Base-by-base conservation (phyloP, 2,329 filamentous ascomycete genomes). In the Keithomyces neogunnii region DNA sequence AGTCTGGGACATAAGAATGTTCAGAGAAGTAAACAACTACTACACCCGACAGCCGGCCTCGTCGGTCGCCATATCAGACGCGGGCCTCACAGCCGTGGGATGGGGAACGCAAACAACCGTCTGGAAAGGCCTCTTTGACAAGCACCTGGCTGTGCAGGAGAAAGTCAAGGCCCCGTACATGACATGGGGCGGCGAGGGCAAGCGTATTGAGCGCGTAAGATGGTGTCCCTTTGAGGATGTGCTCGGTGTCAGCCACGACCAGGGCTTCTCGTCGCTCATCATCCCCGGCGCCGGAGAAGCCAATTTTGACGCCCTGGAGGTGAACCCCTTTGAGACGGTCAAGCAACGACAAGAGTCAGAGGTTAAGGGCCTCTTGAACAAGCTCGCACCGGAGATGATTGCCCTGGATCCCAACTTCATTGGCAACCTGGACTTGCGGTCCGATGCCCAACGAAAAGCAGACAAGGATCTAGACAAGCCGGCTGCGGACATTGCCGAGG, bases 221-320 rank as follows among this genome's bases (percentile, higher is more conserved):
- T 99, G 92, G 88, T 99, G 93, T 65, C 93, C 93, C 0, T 96
- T 88, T 56, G 93, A 99, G 67, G 93, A 99, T 73, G 75, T 96
- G 1, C 80, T 99, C 2, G 93, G 92, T 11, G 78, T 96, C 29
- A 81, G 85, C 2, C 92, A 97, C 72, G 80, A 88, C 63, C 75
- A 84, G 54, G 93, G 93, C 11, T 97, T 97, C 72, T 88, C 86
- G 13, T 93, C 86, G 51, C 82, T 96, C 63, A 82, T 99, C 59
- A 83, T 97, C 2, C 93, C 93, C 6, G 93, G 93, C 46, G 88
- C 92, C n/a, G 93, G 93, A 55, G 93, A 99, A 69, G 84, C 93
- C 65, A 97, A 97, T 78, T 96, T 88, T 66, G 93, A 99, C 67
- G 88, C 90, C 3, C 75, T 96, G 50, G 93, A 99, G 69, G 77